phyloP scores from a whole-genome alignment of 2,329 filamentous ascomycete species.

The Plectosphaerella cucumerina region DNA sequence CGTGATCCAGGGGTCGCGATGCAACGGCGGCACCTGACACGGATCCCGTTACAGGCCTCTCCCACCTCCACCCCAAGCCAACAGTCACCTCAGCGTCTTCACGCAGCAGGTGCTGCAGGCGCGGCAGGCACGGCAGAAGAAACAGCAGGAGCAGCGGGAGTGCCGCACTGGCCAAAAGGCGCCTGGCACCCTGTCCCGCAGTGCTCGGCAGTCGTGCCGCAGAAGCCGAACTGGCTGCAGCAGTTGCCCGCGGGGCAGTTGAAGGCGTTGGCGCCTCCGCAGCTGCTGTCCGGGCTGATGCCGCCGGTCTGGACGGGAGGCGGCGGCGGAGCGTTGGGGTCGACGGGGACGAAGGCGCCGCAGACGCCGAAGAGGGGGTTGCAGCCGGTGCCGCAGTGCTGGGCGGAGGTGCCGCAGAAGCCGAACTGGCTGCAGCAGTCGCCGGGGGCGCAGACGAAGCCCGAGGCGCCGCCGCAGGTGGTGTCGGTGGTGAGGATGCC shows the following conservation, averaged over 20 bases:
- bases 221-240: conserved; percentile 15
- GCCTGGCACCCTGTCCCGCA: conserved; percentile 13
- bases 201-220: conserved; percentile 13
- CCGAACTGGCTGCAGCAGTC: conserved; percentile 15
- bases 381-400: conserved; percentile 15
- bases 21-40: too few species aligned
- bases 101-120: too few species aligned
- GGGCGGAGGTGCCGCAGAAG: conserved; percentile 12
- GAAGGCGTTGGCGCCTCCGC: conserved; percentile 7
- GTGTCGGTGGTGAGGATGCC: conserved; percentile 9
- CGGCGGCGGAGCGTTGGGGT: conserved; percentile 2
- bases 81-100: too few species aligned
- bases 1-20: too few species aligned
- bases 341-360: conserved; percentile 4
- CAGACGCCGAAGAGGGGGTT: conserved; percentile 15
- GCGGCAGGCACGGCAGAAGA: too few species aligned
- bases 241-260: conserved; percentile 9
- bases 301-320: conserved; percentile 5
- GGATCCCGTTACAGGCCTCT: too few species aligned
- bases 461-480: conserved; percentile 9
- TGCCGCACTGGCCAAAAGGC: conserved; percentile 9
- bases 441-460: conserved; percentile 11
- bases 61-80: too few species aligned
- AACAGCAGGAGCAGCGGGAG: too few species aligned
- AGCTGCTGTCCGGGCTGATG: conserved; percentile 8